A percentile compares a stretch with the other conserved stretches of the same genome.
Evolutionary conservation across 345 rosid genomes (phyloP).

Genomic region (Geranium brycei): DNA sequence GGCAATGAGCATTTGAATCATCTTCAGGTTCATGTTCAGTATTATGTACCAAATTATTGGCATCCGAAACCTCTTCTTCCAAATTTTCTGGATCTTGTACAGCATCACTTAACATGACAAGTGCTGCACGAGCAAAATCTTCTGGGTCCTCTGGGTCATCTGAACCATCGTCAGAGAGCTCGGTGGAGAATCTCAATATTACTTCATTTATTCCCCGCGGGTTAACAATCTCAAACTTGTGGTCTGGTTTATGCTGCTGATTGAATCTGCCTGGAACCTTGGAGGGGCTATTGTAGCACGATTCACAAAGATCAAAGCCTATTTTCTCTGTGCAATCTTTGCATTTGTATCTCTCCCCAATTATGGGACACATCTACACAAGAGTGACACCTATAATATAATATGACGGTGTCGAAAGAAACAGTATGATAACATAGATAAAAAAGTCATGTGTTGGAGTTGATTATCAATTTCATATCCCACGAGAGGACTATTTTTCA

Average conservation of each 20-base stretch:
- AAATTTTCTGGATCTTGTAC: constrained; percentile 10
- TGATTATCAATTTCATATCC: background rate
- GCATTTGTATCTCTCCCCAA: constrained; percentile 36
- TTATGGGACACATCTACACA: constrained; percentile 27
- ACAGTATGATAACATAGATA: background rate
- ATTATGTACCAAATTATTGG: constrained; percentile 4
- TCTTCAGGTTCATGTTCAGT: constrained; percentile 5
- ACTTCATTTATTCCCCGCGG: background rate
- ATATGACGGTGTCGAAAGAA: background rate
- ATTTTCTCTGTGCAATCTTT: constrained; percentile 28
- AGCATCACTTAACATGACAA: constrained; percentile 2
- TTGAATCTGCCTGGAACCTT: constrained; percentile 36
- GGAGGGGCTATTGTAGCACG: constrained; percentile 22
- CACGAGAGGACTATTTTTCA: background rate
- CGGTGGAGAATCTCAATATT: constrained; percentile 1
- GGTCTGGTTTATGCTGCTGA: constrained; percentile 45
- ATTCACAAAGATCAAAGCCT: constrained; percentile 41
- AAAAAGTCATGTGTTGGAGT: background rate
- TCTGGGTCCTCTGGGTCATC: constrained; percentile 10
- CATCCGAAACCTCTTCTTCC: constrained; percentile 11
- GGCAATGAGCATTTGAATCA: constrained; percentile 7
- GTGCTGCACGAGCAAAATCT: constrained; percentile 1
- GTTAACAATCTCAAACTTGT: constrained; percentile 16
- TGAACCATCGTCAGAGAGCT: constrained; percentile 11
- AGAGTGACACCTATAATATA: background rate